Evolutionary conservation across 116 monocot genomes (phyloP), one percentile per base, ranked within the genome.

Genomic region (Thalassia testudinum): DNA sequence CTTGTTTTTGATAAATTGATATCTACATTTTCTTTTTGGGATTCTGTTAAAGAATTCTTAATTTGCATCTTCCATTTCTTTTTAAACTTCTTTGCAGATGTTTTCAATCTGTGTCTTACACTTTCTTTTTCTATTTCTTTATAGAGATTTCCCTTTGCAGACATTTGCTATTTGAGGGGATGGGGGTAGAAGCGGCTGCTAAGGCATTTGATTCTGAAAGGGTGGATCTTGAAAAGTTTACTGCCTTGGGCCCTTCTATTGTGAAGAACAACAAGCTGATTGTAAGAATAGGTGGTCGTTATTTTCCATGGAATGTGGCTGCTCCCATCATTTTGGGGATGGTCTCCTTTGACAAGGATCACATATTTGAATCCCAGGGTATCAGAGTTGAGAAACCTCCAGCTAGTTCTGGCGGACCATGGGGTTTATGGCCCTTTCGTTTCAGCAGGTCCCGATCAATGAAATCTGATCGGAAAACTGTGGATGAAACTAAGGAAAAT

Each of bases 391-490:
- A 73, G 15, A 27, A 12, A 48, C 49, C 40, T 63, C 59, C 65
- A 25, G 26, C 34, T 25, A 62, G 59, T 37, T 59, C 77, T 57
- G 64, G 56, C 17, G 81, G 71, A 59, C 78, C 62, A 37, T 91
- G 91, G 90, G 74, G 67, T 26, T 51, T 83, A 5, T 91, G 89
- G 89, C 78, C 75, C 27, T 89, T 91, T 61, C 53, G 62, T 60
- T 66, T 76, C 43, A 76, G 38, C 47, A 85, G 64, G 54, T 65
- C 75, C 22, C 75, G 55, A 63, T 58, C 57, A 37, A 69, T 71
- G 42, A 78, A 47, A 12, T 34, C 59, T 56, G 68, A 61, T 8
- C 63, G 47, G 13, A 44, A 58, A 60, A 24, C 26, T 27, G 26
- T 5, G 16, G 72, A 70, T 62, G 53, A 49, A 25, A 49, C 42